These are phyloP conservation scores for Ceratobasidium sp. DNA, from an alignment of 1,284 basidiomycete genomes.

Conservation along the genomic window DNA sequence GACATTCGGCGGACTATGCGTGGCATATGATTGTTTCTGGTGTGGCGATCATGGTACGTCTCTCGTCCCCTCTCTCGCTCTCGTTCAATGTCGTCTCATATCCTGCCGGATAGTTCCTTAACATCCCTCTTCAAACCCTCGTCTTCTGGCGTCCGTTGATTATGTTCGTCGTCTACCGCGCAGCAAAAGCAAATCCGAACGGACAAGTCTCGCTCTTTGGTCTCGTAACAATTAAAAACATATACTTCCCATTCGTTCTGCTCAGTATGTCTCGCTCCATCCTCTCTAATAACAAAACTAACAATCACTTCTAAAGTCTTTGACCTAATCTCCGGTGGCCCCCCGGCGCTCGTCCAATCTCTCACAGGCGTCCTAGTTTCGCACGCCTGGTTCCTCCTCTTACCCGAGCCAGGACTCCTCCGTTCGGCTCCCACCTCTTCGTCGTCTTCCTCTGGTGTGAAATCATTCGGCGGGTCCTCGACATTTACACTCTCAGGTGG, in stretches of 20 bases:
- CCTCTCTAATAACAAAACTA: background rate
- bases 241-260: conserved; percentile 82
- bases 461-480: conserved; percentile 27
- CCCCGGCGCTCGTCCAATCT: conserved; percentile 67
- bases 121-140: conserved; percentile 72
- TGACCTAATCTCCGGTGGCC: conserved; percentile 78
- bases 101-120: conserved; percentile 64
- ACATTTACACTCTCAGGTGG: conserved; percentile 57
- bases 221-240: conserved; percentile 76
- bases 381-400: conserved; percentile 82
- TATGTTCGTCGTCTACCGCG: conserved; percentile 77
- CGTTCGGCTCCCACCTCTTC: conserved; percentile 54
- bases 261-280: conserved; percentile 57
- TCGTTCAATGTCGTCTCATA: conserved; percentile 45
- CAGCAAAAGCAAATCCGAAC: conserved; percentile 76
- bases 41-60: conserved; percentile 71
- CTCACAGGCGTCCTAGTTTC: conserved; percentile 81
- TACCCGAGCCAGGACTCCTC: conserved; percentile 34
- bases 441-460: conserved; percentile 11
- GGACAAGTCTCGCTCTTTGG: conserved; percentile 81
- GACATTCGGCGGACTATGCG: conserved; percentile 77
- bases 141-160: conserved; percentile 78
- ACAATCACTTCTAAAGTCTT: conserved; percentile 59
- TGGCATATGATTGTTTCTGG: conserved; percentile 78
- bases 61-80: background rate